Base-by-base conservation (phyloP, 257 asterid species). In the Solanum corneliomulleri region DNA sequence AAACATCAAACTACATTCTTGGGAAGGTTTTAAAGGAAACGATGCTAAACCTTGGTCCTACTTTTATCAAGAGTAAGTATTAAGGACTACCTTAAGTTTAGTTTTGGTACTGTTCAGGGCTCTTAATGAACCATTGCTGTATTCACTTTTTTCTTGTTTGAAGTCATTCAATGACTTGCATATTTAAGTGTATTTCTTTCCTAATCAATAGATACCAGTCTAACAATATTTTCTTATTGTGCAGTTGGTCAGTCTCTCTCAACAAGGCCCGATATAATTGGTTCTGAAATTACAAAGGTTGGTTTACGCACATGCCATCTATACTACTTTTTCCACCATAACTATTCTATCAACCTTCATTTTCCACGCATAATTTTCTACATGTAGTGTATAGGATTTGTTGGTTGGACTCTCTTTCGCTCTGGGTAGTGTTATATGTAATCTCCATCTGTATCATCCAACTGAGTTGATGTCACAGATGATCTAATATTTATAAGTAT, bases 171-270 rank as follows among this genome's bases (percentile, higher is more conserved):
- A 20, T 49, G 13, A 31, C 39, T 81, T 49, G 69, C 15, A 49
- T 49, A 49, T 49, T 23, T 11, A 49, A 20, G 45, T 81, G 44
- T 80, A 47, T 81, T 18, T 81, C 47, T 15, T 81, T 47, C 39
- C 74, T 49, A n/a, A 62, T 86, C 49, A 41, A 86, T 72, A 45
- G 70, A 86, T 88, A 49, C 64, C 89, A 85, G 52, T 33, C 74
- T 35, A 72, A n/a, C 14, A 39, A 72, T 70, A 64, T 69, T 82
- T 88, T 86, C 88, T 80, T 90, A 80, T 80, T 90, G 78, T 89
- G 92, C 95, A 97, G 99, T 94, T 91, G 99, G 99, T 85, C 99
- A 97, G 91, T 95, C 99, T 86, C 96, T 97, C 62, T 94, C 99
- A 60, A 97, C 99, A 39, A 94, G 99, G 92, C 99, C 98, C 52